Evolutionary conservation across 1,284 basidiomycete genomes (phyloP), one percentile per base, ranked within the genome.

Genomic region (Irpex sp.): DNA sequence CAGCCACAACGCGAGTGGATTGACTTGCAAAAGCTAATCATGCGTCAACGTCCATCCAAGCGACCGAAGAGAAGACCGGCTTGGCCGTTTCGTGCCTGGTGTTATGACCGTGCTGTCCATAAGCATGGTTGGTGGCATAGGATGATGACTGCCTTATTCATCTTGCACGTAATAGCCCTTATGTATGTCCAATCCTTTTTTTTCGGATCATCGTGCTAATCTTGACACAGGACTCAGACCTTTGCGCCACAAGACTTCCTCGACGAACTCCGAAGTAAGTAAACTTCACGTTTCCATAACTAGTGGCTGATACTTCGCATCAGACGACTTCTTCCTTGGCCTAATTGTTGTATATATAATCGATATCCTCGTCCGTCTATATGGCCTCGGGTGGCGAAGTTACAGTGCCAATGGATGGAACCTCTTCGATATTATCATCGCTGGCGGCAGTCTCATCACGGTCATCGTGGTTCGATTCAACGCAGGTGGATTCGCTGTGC

Each of bases 111-210:
- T 37, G 94, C 96, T 0, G 88, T 94, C 19, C 83, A 88, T 63
- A 98, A 98, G 75, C 90, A 95, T 68, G 97, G 97, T 0, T 96
- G 92, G 88, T 99, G 97, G 96, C 86, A 92, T 15, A 82, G 90
- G 57, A 79, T 78, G 62, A 93, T 97, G 87, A 96, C 94, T 0
- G 73, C 86, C 11, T 74, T 97, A 26, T 97, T 97, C 71, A 77
- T 93, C 37, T 63, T 92, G n/a, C 95, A 98, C 71, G 92, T 98
- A 51, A 70, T 94, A 50, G 85, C 89, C 5, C 80, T 99, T 61
- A 94, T 95, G 94, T 94, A 70, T 67, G 59, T 33, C 5, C 15
- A 13, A 15, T 21, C 35, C 90, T 78, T 26, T 49, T 19, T 61
- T 26, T 5, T 49, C 15, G 17, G 35, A 19, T 6, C n/a, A 50